Base-by-base conservation (phyloP, 352 stramenopile species). In the Phytophthora sojae region DNA sequence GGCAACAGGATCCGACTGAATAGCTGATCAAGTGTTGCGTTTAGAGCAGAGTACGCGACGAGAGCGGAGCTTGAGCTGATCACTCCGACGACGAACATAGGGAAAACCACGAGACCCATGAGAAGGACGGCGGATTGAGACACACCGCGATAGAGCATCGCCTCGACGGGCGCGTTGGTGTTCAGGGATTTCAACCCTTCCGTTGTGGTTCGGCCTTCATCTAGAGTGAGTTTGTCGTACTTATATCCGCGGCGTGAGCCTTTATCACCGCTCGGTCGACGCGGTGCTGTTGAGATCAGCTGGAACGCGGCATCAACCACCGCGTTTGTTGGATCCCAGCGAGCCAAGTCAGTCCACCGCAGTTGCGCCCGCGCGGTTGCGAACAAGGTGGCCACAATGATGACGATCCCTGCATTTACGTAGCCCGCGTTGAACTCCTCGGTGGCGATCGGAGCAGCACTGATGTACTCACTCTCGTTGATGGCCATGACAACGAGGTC, bases 401-500 rank as follows among this genome's bases (percentile, higher is more conserved):
- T 49, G 23, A 67, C 29, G 0, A 71, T 37, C 4, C 54, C 69
- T 25, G 55, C 52, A 23, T 71, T 53, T 2, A 76, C 23, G 7
- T 21, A 23, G 8, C 73, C 42, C 42, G 80, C 74, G 15, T 67
- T 56, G 8, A 58, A 37, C 0, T 64, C 57, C 19, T 54, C 47
- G 0, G n/a, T 32, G 6, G 76, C 67, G 21, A 86, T 60, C n/a
- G 71, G 52, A 32, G 83, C 37, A 17, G 39, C 51, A 25, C 44
- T 57, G 7, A 67, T 64, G 5, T 56, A 66, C 15, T 60, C 66
- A 19, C 75, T 71, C 25, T 74, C 76, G 25, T 70, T 73, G n/a
- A 67, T 51, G 49, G 75, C 77, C 50, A 64, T 66, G 3, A 23
- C 55, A 32, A 82, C 59, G 30, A 82, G 70, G 6, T 82, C 76